Base-by-base conservation (phyloP, 805 yeast genomes). In the Candida xiaguanensis region DNA sequence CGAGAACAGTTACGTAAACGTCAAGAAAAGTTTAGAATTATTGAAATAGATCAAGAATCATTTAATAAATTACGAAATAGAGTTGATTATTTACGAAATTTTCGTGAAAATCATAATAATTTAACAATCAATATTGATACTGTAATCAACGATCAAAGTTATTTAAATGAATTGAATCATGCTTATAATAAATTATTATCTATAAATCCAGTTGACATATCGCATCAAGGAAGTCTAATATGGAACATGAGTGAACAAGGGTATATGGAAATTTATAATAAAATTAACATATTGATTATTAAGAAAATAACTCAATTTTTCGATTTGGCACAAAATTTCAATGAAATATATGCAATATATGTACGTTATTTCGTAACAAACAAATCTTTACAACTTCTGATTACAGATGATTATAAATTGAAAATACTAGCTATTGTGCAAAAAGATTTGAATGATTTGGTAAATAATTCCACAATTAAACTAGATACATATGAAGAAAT, bases 1-100 rank as follows among this genome's bases (percentile, higher is more conserved):
- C 72, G 97, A 40, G 96, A 90, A 43, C 58, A 85, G 3, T 66
- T 85, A 29, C 67, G 96, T 46, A 85, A 80, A 49, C 63, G 93
- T 31, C 77, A 79, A 7, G 91, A 85, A 39, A 80, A 78, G 43
- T 82, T 83, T 52, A 71, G 82, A 11, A 74, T 81, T 16, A 75
- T 87, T 15, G 76, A 80, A 41, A 67, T 88, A 8, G 65, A 64
- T n/a, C 70, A 78, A 7, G 61, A 71, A 2, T 55, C 19, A 3
- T 48, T 61, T 1, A 49, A 46, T 1, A 53, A 45, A 12, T 39
- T 77, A 18, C 68, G 63, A 42, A 72, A 71, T 1, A 60, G 79
- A 22, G 37, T 82, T 1, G 63, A 58, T 1, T 64, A 67, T 23
- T 46, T 82, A 1, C 51, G 50, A 3, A 48, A 51, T 0, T 74